Percentiles rank a stretch among this genome's conserved stretches.
Conservation (phyloP, 1,139 yeast genomes). For the Dujonia santamariae region DNA sequence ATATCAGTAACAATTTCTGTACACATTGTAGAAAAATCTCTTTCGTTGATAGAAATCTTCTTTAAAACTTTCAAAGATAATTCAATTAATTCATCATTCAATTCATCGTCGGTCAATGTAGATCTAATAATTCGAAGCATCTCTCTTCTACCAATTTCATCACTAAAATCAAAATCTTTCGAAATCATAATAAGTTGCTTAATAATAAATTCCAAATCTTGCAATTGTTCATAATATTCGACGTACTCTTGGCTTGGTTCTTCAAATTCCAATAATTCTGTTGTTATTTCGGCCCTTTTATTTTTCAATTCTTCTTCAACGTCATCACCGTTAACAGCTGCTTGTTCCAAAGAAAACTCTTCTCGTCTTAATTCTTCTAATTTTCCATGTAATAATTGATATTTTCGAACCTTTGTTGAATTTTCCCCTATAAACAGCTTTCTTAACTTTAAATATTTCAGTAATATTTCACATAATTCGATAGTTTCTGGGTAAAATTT, state of each 20-base stretch:
- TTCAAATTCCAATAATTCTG: constrained; percentile 8
- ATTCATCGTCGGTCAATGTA: constrained; percentile 51
- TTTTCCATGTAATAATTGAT: constrained; percentile 16
- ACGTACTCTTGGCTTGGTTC: constrained; percentile 8
- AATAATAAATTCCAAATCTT: constrained; percentile 70
- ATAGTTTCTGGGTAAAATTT: constrained; percentile 78
- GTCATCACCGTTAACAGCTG: background rate
- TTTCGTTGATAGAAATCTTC: constrained; percentile 71
- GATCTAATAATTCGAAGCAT: constrained; percentile 72
- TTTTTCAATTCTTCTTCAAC: background rate
- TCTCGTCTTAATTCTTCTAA: constrained; percentile 13
- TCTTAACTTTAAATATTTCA: constrained; percentile 50
- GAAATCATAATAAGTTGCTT: constrained; percentile 71
- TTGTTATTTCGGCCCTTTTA: constrained; percentile 8
- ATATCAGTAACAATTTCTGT: constrained; percentile 86
- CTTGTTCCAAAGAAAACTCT: constrained; percentile 5
- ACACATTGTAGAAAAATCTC: constrained; percentile 80
- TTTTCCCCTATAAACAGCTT: constrained; percentile 31
- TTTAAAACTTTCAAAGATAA: constrained; percentile 63
- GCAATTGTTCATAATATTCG: constrained; percentile 34
- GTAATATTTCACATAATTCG: constrained; percentile 58
- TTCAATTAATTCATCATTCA: constrained; percentile 53
- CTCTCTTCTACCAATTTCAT: constrained; percentile 85
- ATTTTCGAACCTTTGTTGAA: constrained; percentile 20
- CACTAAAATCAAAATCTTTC: constrained; percentile 77